phyloP scores from a whole-genome alignment of 306 rosid species.

The Cotoneaster glaucophyllus region DNA sequence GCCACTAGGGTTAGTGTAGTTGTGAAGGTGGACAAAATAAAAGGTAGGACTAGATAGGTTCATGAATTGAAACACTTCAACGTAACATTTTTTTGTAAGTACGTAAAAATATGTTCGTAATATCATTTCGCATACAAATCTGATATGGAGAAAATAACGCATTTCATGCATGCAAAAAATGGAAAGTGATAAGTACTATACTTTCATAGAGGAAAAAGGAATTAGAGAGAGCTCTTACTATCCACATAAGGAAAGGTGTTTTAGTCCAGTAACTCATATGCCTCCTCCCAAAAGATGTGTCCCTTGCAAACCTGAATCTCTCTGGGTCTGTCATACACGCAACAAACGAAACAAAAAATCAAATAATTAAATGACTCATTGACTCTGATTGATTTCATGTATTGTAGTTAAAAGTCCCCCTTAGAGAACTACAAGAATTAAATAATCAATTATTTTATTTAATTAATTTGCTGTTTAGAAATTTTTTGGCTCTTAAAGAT shows the following conservation, averaged over 20 bases:
- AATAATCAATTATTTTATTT: not conserved
- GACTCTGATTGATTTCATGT: not conserved
- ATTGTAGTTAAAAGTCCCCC: not conserved
- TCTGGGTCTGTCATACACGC: conserved; percentile 56
- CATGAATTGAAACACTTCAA: too few species aligned
- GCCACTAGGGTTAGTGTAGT: too few species aligned
- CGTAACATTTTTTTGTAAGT: too few species aligned
- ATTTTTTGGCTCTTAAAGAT: not conserved
- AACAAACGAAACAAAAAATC: not conserved
- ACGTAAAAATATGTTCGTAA: too few species aligned
- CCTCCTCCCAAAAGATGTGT: conserved; percentile 90
- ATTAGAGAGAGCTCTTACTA: conserved; percentile 37
- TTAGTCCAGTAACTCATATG: conserved; percentile 75
- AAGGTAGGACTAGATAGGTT: not conserved
- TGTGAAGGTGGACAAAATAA: too few species aligned
- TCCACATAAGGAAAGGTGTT: conserved; percentile 66
- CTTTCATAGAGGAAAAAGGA: not conserved
- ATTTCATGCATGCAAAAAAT: not conserved
- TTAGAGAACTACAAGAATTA: not conserved
- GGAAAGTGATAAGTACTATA: not conserved
- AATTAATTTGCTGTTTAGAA: not conserved
- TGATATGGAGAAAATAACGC: too few species aligned
- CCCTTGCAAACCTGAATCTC: conserved; percentile 79
- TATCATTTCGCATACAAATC: too few species aligned
- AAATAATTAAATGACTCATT: not conserved